phyloP scores from a whole-genome alignment of 2,329 filamentous ascomycete species.

The Ilyonectria destructans region DNA sequence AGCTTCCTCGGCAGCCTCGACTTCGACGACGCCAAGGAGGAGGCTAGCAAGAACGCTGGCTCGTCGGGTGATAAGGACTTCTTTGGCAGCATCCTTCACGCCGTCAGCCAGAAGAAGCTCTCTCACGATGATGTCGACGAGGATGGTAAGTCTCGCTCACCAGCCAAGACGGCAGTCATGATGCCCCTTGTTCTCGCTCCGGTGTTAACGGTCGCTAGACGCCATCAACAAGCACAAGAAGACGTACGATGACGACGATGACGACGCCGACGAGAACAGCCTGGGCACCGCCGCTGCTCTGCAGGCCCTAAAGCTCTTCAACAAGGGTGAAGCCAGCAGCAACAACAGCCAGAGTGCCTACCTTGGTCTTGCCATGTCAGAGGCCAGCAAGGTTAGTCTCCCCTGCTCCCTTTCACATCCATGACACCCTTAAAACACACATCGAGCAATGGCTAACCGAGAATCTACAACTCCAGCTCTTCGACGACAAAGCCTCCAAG shows the following conservation, averaged over 20 bases:
- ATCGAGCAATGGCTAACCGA: constrained; percentile 24
- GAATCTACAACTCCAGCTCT: constrained; percentile 61
- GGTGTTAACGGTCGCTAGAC: constrained; percentile 58
- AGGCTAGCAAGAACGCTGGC: constrained; percentile 65
- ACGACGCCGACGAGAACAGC: constrained; percentile 62
- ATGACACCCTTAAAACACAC: not conserved
- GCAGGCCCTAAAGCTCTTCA: constrained; percentile 88
- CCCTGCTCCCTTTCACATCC: not conserved
- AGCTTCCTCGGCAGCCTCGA: constrained; percentile 65
- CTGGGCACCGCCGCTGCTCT: constrained; percentile 84
- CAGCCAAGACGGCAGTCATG: not conserved
- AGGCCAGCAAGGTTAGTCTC: constrained; percentile 81
- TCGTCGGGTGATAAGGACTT: constrained; percentile 63
- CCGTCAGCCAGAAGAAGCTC: constrained; percentile 65
- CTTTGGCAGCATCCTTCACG: constrained; percentile 65
- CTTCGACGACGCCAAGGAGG: constrained; percentile 63
- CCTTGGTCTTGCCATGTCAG: constrained; percentile 88
- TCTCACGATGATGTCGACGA: constrained; percentile 67
- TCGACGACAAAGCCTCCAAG: constrained; percentile 71
- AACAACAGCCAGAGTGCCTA: constrained; percentile 82
- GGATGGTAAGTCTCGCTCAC: constrained; percentile 57
- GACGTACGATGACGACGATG: constrained; percentile 73
- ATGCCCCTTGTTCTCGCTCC: not conserved
- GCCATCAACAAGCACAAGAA: constrained; percentile 84
- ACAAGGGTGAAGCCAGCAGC: constrained; percentile 64